phyloP scores from a whole-genome alignment of 495 filamentous ascomycete species.

The Cenococcum geophilum region DNA sequence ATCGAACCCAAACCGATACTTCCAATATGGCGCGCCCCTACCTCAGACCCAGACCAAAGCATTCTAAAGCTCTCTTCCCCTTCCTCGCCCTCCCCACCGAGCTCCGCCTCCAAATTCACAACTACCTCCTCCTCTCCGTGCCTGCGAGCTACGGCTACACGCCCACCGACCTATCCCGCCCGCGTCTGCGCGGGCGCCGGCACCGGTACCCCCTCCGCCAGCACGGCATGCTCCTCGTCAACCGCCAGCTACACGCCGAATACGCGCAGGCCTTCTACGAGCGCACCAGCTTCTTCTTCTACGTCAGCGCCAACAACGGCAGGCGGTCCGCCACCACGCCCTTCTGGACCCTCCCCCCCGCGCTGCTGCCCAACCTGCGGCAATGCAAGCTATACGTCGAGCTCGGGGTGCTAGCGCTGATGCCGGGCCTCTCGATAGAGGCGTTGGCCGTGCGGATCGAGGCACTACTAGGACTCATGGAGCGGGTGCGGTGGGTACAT shows the following conservation, averaged over 20 bases:
- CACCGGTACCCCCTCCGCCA: conserved; percentile 5
- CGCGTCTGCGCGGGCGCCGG: neutral
- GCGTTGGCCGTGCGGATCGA: too few relatives aligned
- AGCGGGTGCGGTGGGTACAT: conserved; percentile 14
- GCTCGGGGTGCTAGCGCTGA: conserved; percentile 9
- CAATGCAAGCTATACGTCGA: conserved; percentile 23
- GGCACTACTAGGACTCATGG: too few relatives aligned
- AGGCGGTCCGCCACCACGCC: conserved; percentile 3
- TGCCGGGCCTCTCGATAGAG: too few relatives aligned
- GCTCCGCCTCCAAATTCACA: conserved; percentile 12
- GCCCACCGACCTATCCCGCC: neutral
- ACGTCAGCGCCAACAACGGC: conserved; percentile 10
- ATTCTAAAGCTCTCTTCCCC: too few relatives aligned
- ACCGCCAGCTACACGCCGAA: too few relatives aligned
- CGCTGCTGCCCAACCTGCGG: conserved; percentile 7
- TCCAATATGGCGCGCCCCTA: too few relatives aligned
- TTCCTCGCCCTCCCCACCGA: too few relatives aligned
- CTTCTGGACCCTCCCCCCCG: conserved; percentile 10
- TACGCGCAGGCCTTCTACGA: conserved; percentile 23
- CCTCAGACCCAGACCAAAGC: too few relatives aligned
- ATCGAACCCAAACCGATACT: too few relatives aligned
- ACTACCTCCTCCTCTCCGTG: neutral
- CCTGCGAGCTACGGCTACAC: conserved; percentile 15
- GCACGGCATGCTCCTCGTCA: conserved; percentile 19
- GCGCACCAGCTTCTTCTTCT: conserved; percentile 24